Evolutionary conservation across 108 stramenopile genomes (phyloP), one percentile per base, ranked within the genome.

Genomic region (Tribonema minus): DNA sequence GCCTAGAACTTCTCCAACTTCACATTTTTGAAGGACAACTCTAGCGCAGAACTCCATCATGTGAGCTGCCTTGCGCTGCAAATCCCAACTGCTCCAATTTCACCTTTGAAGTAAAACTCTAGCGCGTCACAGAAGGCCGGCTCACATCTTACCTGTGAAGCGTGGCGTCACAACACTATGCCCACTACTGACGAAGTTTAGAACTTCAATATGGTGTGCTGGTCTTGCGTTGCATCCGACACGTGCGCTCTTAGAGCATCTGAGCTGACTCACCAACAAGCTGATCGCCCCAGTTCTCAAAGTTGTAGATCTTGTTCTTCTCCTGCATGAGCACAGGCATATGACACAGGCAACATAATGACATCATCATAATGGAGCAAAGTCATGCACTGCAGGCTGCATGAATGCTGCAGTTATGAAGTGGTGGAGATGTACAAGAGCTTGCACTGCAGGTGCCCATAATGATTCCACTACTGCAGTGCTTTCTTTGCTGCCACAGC

Each of bases 281-380:
- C 59, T 92, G 88, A 37, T 93, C 88, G 31, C 88, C 81, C 95
- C 95, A 96, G 2, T 91, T 96, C 66, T 89, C 93, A 72, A 96
- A 96, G 66, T 93, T 92, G 86, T 93, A 96, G 27, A 90, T 70
- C 34, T 31, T 20, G 20, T 75, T 75, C 30, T 58, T 67, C 34
- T 75, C 64, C 20, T 9, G 20, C 20, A 54, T 54, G 9, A 54
- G 46, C 46, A 54, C 46, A 54, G 9, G 46, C 46, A 54, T 15
- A 9, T 15, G 15, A 54, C 46, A 20, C 46, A 20, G 9, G 46
- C 46, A 54, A 54, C 20, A 54, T 54, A 54, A 54, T 54, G 46
- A 20, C 46, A 54, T 20, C 46, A 54, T 54, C 46, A 54, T 9
- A 9, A 54, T 9, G 20, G 20, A 54, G 46, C 46, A 20, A 54